Evolutionary conservation across 1,139 yeast species (phyloP).

Genomic region (Candida dubliniensis): DNA sequence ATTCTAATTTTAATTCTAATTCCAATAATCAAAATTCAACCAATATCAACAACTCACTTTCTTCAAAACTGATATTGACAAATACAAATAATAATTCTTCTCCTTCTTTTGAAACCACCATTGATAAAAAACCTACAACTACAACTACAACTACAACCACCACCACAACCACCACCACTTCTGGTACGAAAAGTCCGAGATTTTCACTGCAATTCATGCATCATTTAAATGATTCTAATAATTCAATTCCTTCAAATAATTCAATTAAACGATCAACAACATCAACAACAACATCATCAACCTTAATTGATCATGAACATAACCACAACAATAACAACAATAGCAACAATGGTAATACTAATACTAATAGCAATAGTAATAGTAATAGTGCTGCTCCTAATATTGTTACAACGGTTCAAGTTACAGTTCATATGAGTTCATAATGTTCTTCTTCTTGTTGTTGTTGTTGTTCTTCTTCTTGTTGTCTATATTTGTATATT

Average conservation of each 20-base stretch:
- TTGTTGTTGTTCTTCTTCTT: too few species aligned
- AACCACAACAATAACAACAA: too few species aligned
- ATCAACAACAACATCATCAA: conserved; percentile 8
- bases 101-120: too few species aligned
- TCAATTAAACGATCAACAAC: conserved; percentile 26
- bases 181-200: conserved; percentile 26
- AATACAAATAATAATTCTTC: too few species aligned
- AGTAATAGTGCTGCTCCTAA: conserved; percentile 34
- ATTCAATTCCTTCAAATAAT: conserved; percentile 13
- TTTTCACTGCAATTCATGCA: conserved; percentile 8
- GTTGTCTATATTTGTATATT: too few species aligned
- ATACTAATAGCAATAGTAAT: conserved; percentile 9
- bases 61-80: background rate
- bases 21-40: background rate
- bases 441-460: conserved; percentile 7
- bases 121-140: background rate
- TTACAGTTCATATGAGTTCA: conserved; percentile 44
- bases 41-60: conserved; percentile 3
- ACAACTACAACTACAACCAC: conserved; percentile 10
- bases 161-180: conserved; percentile 23
- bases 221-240: conserved; percentile 10
- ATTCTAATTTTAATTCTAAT: too few species aligned
- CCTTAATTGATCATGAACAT: conserved; percentile 23
- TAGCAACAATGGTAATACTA: too few species aligned
- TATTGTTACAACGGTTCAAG: conserved; percentile 49